phyloP scores from a whole-genome alignment of 1,284 basidiomycete species.

The Heterobasidion occidentale region DNA sequence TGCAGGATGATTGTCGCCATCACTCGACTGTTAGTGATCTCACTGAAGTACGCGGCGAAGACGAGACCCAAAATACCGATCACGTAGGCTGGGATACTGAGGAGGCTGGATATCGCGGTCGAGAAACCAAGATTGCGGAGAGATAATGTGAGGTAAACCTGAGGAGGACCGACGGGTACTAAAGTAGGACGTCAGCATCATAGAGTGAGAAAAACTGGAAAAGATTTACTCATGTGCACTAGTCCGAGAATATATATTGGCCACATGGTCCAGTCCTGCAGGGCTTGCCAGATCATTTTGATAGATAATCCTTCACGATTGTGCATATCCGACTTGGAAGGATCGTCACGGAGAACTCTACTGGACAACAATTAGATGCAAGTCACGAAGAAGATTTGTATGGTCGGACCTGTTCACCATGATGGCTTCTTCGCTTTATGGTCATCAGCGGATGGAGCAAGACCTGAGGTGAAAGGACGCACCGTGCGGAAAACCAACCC shows the following conservation, averaged over 20 bases:
- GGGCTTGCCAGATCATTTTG: constrained; percentile 43
- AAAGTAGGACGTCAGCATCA: constrained; percentile 28
- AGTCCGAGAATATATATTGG: constrained; percentile 55
- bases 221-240: constrained; percentile 22
- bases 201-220: not conserved
- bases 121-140: constrained; percentile 54
- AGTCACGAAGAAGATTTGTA: constrained; percentile 17
- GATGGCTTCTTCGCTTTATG: constrained; percentile 6
- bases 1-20: constrained; percentile 45
- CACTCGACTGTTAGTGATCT: constrained; percentile 48
- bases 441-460: not conserved
- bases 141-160: constrained; percentile 53
- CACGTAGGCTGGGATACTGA: constrained; percentile 45
- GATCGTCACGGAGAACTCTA: constrained; percentile 67
- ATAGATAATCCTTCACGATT: constrained; percentile 64
- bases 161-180: constrained; percentile 43
- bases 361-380: constrained; percentile 44
- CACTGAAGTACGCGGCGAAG: constrained; percentile 42
- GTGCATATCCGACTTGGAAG: constrained; percentile 70
- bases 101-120: constrained; percentile 53
- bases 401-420: constrained; percentile 8
- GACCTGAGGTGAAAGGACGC: not conserved
- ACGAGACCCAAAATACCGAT: constrained; percentile 31
- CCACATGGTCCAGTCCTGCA: constrained; percentile 65
- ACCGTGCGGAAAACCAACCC: constrained; percentile 54